Evolutionary conservation across 176 grass and related monocot species (phyloP), one percentile per base, ranked within the genome.

Genomic region (Eleusine coracana): DNA sequence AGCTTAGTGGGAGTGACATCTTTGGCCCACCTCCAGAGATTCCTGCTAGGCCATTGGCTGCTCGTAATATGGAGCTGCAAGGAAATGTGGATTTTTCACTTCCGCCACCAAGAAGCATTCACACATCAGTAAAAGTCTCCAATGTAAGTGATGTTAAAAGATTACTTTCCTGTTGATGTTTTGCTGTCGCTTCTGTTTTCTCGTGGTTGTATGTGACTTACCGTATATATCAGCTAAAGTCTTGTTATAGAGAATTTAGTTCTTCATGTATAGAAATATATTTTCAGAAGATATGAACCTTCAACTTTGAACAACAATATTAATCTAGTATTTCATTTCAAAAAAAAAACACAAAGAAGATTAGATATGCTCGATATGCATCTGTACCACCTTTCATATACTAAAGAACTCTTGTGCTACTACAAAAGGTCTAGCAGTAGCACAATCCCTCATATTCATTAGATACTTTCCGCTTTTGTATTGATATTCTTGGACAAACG

Each of bases 121-220:
- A 94, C 60, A 92, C 95, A 54, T 97, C 95, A 20, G 92, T 92
- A 44, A 92, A 94, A 94, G 88, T 94, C 52, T 97, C 95, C 42
- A 86, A 90, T 85, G 95, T 97, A 82, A 91, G 95, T 89, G 68
- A 67, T 13, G 60, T 74, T 61, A 15, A 2, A 66, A 40, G 52
- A 76, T 66, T 2, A 61, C 17, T 10, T 37, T 75, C 28, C 9
- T 83, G 4, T 70, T 79, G 15, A 54, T 36, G 10, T 80, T 83
- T 74, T 37, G 9, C 78, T 38, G 18, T 61, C 14, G 4, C 21
- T 34, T 62, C 68, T 21, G 52, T 64, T 67, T 8, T 34, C 65
- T 36, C 44, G 31, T 66, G 27, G 38, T 13, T 85, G 29, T 63
- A 52, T 28, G 10, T 46, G 14, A 2, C 3, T 27, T 58, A 20